Conservation (phyloP, 306 rosid species). For the Clitoria ternatea region DNA sequence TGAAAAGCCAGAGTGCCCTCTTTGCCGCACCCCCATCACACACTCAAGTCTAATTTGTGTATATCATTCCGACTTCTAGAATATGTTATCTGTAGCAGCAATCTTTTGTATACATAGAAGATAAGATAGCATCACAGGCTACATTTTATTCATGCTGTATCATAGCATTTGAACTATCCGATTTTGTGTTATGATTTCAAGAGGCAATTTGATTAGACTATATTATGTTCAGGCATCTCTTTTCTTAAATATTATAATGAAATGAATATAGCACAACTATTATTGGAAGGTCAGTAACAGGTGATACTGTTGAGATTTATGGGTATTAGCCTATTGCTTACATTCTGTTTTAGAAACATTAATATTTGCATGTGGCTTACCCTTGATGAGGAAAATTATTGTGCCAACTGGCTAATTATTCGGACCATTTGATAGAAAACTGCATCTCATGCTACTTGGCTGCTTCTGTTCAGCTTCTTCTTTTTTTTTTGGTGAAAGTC, state of each 20-base stretch:
- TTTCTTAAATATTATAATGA: background rate
- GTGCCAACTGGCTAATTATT: background rate
- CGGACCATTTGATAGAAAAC: background rate
- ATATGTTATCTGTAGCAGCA: background rate
- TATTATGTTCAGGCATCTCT: background rate
- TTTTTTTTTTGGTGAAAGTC: too few species aligned
- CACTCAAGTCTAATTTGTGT: constrained; percentile 89
- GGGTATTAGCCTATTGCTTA: background rate
- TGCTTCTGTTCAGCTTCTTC: too few species aligned
- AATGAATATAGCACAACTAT: background rate
- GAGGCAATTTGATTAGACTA: background rate
- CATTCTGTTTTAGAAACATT: background rate
- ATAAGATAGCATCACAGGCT: constrained; percentile 17
- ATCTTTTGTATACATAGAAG: constrained; percentile 4
- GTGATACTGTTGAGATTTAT: background rate
- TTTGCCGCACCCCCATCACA: constrained; percentile 84
- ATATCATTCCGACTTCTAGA: constrained; percentile 92
- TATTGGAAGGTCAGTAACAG: background rate
- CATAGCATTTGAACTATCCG: background rate
- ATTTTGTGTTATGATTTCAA: background rate
- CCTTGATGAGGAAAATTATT: too few species aligned
- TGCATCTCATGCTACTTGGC: background rate
- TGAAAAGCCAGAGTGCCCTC: constrained; percentile 99
- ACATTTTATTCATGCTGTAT: background rate
- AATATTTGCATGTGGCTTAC: background rate